Evolutionary conservation across 345 rosid genomes (phyloP).

Genomic region (Gossypium rotundifolium): DNA sequence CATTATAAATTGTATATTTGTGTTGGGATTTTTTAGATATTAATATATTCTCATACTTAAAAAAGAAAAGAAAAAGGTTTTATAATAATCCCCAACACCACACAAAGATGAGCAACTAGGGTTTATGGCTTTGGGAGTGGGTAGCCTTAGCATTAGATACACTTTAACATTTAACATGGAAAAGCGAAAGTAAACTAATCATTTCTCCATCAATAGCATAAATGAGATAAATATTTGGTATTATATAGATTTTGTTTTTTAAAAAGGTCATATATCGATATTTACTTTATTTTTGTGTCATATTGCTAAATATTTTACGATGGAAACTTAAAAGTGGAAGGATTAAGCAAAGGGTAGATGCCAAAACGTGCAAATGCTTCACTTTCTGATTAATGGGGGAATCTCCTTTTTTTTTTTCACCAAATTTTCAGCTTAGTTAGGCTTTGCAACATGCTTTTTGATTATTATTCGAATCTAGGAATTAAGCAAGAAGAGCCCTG

Average conservation of each 20-base stretch:
- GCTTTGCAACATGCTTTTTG: not conserved
- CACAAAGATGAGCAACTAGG: slow-evolving; percentile 18
- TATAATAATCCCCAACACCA: slow-evolving; percentile 16
- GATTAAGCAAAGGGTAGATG: slow-evolving; percentile 12
- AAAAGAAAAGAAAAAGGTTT: too few species aligned
- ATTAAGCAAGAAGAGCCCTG: not conserved
- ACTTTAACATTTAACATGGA: slow-evolving; percentile 7
- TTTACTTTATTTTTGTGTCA: not conserved
- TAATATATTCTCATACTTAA: not conserved
- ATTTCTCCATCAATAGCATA: slow-evolving; percentile 24
- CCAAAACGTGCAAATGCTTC: slow-evolving; percentile 24
- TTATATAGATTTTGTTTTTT: not conserved
- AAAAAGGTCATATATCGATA: too few species aligned
- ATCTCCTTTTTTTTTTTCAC: slow-evolving; percentile 2
- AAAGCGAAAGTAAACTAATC: slow-evolving; percentile 23
- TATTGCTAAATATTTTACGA: not conserved
- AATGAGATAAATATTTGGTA: slow-evolving; percentile 8
- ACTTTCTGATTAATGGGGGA: slow-evolving; percentile 14
- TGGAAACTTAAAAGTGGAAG: not conserved
- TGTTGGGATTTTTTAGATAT: slow-evolving; percentile 9
- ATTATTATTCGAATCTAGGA: not conserved
- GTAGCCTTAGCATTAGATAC: slow-evolving; percentile 35
- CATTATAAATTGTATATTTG: not conserved
- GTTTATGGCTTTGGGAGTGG: slow-evolving; percentile 20
- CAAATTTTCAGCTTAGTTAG: slow-evolving; percentile 3